Conservation (phyloP, 2,329 filamentous ascomycete species). For the Aplosporella prunicola region DNA sequence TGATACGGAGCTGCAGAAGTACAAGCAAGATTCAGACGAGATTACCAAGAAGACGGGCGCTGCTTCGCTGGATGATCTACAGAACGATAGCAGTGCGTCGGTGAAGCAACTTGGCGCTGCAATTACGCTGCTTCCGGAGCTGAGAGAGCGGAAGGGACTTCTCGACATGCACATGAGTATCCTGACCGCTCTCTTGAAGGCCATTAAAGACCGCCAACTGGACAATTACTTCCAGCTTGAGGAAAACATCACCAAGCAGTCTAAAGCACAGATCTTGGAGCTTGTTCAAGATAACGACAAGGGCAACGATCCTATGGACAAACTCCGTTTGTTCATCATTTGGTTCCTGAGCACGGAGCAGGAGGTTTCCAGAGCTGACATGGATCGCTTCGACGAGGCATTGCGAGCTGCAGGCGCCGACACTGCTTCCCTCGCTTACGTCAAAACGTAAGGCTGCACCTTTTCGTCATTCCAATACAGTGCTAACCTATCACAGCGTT, state of each 20-base stretch:
- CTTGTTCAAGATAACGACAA: slow-evolving; percentile 72
- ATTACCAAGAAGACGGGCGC: slow-evolving; percentile 94
- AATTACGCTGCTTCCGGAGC: slow-evolving; percentile 82
- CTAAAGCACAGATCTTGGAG: slow-evolving; percentile 79
- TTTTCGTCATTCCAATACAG: neutral
- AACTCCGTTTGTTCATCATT: slow-evolving; percentile 88
- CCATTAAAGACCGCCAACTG: slow-evolving; percentile 88
- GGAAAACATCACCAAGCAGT: slow-evolving; percentile 84
- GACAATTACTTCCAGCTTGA: slow-evolving; percentile 96
- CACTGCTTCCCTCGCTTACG: slow-evolving; percentile 68
- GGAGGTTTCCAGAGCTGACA: slow-evolving; percentile 71
- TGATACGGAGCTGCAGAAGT: slow-evolving; percentile 82
- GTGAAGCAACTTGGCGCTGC: slow-evolving; percentile 93
- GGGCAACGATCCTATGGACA: slow-evolving; percentile 76
- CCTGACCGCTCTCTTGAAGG: slow-evolving; percentile 64
- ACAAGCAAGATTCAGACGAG: slow-evolving; percentile 89
- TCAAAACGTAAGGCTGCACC: slow-evolving; percentile 62
- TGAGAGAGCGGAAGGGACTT: slow-evolving; percentile 83
- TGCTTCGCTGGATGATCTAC: slow-evolving; percentile 82
- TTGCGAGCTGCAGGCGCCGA: slow-evolving; percentile 68
- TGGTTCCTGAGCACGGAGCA: slow-evolving; percentile 86
- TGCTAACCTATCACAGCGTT: slow-evolving; percentile 44
- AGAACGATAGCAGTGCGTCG: slow-evolving; percentile 78
- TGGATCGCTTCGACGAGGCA: slow-evolving; percentile 78
- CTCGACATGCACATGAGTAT: slow-evolving; percentile 99